Conservation (phyloP, 345 rosid genomes). For the Gossypium sturtianum region DNA sequence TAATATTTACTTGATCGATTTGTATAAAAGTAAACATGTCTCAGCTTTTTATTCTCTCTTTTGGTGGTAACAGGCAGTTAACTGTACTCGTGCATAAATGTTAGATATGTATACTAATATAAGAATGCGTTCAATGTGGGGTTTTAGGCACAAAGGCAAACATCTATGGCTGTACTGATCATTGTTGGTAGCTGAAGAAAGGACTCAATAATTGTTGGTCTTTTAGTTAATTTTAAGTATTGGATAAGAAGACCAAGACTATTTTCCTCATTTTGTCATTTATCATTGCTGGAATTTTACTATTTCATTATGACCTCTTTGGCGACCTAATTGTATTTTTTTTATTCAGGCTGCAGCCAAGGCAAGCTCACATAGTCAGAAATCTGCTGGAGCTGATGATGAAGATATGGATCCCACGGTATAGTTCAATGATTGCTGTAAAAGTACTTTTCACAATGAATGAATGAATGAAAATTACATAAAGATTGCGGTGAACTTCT, state of each 20-base stretch:
- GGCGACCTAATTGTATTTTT: neutral
- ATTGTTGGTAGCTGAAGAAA: no score
- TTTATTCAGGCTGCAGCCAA: constrained; percentile 33
- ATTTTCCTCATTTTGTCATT: neutral
- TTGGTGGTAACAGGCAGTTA: neutral
- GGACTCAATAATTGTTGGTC: neutral
- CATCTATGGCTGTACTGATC: no score
- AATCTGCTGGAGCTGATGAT: constrained; percentile 64
- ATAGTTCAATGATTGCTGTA: neutral
- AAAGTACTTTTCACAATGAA: neutral
- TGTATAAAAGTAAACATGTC: neutral
- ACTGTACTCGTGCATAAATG: neutral
- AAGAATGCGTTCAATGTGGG: no score
- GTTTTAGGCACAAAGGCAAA: no score
- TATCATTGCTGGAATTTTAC: neutral
- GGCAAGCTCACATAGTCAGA: constrained; percentile 34
- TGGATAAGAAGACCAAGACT: neutral
- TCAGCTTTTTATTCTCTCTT: neutral
- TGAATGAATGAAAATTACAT: neutral
- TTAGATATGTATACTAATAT: no score
- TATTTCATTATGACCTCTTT: neutral
- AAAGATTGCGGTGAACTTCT: neutral
- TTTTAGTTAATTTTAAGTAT: neutral
- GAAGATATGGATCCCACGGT: constrained; percentile 98
- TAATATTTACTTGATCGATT: neutral